phyloP scores from a whole-genome alignment of 2,329 filamentous ascomycete genomes.

The Zasmidium angulare region DNA sequence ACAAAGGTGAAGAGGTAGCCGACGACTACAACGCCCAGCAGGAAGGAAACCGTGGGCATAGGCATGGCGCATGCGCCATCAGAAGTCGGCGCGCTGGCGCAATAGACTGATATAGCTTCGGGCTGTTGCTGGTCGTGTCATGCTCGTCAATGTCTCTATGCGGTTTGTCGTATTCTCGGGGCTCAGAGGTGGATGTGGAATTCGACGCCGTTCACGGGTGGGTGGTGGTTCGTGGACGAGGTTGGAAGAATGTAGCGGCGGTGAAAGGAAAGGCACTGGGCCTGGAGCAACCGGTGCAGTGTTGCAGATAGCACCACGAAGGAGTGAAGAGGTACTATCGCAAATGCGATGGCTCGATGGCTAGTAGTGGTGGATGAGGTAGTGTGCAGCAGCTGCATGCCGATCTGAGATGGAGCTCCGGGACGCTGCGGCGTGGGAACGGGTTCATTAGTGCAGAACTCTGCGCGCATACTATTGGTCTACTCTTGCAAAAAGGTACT shows the following conservation, averaged over 20 bases:
- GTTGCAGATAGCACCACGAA: neutral
- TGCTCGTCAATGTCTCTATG: neutral
- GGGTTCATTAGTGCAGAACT: neutral
- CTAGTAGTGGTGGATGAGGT: neutral
- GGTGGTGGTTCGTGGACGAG: neutral
- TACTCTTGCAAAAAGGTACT: neutral
- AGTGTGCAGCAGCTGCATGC: neutral
- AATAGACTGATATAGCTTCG: neutral
- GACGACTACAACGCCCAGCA: constrained; percentile 81
- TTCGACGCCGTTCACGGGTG: neutral
- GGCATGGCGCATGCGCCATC: constrained; percentile 40
- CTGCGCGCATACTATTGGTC: neutral
- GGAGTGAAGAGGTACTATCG: neutral
- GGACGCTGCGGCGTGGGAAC: neutral
- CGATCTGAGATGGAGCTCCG: neutral
- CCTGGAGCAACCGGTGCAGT: neutral
- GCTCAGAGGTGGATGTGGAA: neutral
- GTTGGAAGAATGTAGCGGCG: neutral
- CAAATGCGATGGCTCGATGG: neutral
- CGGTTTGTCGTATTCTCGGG: neutral
- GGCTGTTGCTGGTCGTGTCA: constrained; percentile 1
- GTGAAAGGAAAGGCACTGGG: neutral
- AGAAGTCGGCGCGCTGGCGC: constrained; percentile 13
- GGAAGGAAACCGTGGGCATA: constrained; percentile 61
- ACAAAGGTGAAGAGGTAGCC: constrained; percentile 91